Evolutionary conservation across 441 rosid species (phyloP), one percentile per base, ranked within the genome.

Genomic region (Isatis lusitanica): DNA sequence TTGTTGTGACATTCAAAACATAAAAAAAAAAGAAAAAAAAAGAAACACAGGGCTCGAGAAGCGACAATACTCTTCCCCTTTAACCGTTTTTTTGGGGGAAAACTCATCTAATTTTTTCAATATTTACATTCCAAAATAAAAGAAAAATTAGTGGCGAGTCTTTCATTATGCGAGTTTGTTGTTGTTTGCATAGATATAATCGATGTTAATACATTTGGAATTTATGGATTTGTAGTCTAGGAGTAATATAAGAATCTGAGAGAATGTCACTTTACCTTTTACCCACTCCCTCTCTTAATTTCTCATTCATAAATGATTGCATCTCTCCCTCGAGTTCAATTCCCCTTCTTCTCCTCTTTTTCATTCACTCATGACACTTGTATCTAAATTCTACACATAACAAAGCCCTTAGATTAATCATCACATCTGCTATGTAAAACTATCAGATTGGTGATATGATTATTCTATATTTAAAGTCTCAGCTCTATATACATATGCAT

Each of bases 11-110:
- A 58, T 59, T 47, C 40, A 47, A 48, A 70, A 24, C 7, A 9
- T 21, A 3, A 21, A 38, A 42, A 51, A 21, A 21, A 51, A 71
- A 28, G 8, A 21, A 38, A 42, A 51, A 21, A 21, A 51, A 71
- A 28, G 8, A 6, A 61, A 50, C 75, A 51, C 75, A 62, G 35
- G 52, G 75, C 75, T 71, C 75, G 68, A 71, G 36, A 71, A 51
- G 62, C 62, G 26, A 62, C 68, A 43, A 68, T 18, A 31, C 56
- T 31, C 64, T 55, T 17, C 18, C 11, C 24, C 42, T 70, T 48
- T 36, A 7, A 6, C 16, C 60, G 28, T 48, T 48, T 36, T 7
- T 15, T 58, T n/a, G 24, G 6, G 39, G 28, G 7, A 17, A 30
- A 70, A 38, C 51, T 48, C 42, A 15, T 50, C 30, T 48, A 21